Evolutionary conservation across 805 yeast species (phyloP), one percentile per base, ranked within the genome.

Genomic region (Spathaspora sp.): DNA sequence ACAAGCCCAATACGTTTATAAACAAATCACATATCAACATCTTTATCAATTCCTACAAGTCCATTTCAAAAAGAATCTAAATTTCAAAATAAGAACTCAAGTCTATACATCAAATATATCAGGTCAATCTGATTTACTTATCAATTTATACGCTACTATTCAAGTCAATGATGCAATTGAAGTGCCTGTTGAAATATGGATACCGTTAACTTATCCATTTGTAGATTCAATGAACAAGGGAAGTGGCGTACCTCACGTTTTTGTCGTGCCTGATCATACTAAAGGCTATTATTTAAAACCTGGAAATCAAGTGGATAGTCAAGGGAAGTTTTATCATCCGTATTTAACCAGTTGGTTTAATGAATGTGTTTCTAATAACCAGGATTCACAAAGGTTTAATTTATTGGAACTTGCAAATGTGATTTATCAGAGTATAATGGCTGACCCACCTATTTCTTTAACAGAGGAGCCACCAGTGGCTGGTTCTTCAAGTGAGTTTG

Each of bases 251-350:
- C 97, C 97, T 0, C 58, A 82, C n/a, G 77, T 82, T 0, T 87
- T 75, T 60, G 80, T 91, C 10, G 74, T 78, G 18, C 83, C 86
- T 1, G 76, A 82, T n/a, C 70, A 69, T 35, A 61, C 67, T 20
- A 63, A 62, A 12, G 73, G 74, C 68, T 63, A 73, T 35, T 57
- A 48, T 44, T 63, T 86, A 16, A 73, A 73, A 42, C 86, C 91
- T 0, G 85, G 86, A 23, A 84, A 82, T 56, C 74, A 79, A 57
- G 80, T 89, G 3, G 96, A 88, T 64, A 67, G 80, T 12, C 87
- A 77, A 65, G 97, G 97, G 1, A 68, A 71, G 45, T 77, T 89
- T 49, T 87, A 84, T 62, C 85, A 86, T 58, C 93, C 94, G 0
- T 78, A 76, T 50, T 64, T 87, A 43, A 66, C 84, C n/a, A 70